Evolutionary conservation across 768 basidiomycete species (phyloP).

Genomic region (Rhodotorula kratochvilovae): DNA sequence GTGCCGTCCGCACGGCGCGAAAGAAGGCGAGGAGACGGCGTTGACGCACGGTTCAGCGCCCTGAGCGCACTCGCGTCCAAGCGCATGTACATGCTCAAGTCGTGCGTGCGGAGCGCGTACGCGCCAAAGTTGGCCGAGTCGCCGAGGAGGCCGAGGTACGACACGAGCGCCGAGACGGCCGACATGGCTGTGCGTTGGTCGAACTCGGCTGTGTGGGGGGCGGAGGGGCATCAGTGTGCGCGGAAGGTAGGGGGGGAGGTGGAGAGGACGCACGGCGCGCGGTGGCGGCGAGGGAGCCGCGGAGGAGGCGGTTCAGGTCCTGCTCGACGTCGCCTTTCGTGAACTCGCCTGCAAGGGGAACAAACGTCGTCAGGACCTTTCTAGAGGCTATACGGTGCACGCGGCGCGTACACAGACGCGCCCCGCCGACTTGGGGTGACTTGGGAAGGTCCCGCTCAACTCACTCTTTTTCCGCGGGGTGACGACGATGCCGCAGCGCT

Average conservation of each 20-base stretch:
- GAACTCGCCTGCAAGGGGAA: conserved; percentile 65
- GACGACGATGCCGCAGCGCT: conserved; percentile 82
- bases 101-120: conserved; percentile 77
- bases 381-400: too few species aligned
- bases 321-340: conserved; percentile 70
- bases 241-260: background rate
- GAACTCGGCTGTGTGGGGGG: conserved; percentile 62
- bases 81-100: conserved; percentile 89
- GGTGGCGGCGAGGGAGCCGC: conserved; percentile 50
- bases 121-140: conserved; percentile 73
- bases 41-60: conserved; percentile 65
- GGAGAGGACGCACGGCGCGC: conserved; percentile 47
- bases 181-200: conserved; percentile 70
- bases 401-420: too few species aligned
- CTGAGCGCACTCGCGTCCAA: conserved; percentile 90
- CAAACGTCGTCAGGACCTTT: background rate
- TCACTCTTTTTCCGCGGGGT: conserved; percentile 83
- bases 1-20: too few species aligned
- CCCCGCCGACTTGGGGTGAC: too few species aligned
- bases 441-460: conserved; percentile 42
- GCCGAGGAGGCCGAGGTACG: conserved; percentile 72
- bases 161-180: conserved; percentile 72
- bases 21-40: background rate
- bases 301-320: conserved; percentile 68
- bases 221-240: too few species aligned